Base-by-base conservation (phyloP, 129 eudicot genomes). In the Apium graveolens region DNA sequence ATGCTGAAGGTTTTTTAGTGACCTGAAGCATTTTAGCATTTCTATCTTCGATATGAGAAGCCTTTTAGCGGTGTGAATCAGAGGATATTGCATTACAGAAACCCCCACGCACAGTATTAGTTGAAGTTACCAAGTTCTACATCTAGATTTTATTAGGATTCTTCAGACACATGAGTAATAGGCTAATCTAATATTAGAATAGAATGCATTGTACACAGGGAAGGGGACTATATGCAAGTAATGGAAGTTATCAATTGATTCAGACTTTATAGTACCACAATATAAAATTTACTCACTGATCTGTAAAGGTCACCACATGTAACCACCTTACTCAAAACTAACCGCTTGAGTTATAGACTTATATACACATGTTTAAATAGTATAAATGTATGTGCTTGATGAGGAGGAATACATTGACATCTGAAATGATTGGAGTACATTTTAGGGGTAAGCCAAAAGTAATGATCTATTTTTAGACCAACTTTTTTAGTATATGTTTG, bases 401-500 rank as follows among this genome's bases (percentile, higher is more conserved):
- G 71, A 69, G n/a, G 32, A 80, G 72, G 83, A 86, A 65, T 77
- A 66, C 49, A 26, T 68, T 32, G 80, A 37, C 89, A 82, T 82
- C 82, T 82, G 86, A 83, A 85, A 73, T 82, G 83, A 78, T 82
- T 79, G 83, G 39, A 38, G 38, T 77, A 18, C 62, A 55, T 35
- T 70, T 73, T 81, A 76, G 46, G 45, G 45, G 75, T 29, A 77
- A 55, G 10, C 27, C 16, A 20, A 76, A 46, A 13, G 45, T 41
- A 29, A 66, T 78, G 78, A 78, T 81, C 76, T 60, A 34, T 76
- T 66, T 48, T 9, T 69, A 21, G 20, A 46, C 29, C 49, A 16
- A 48, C 17, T 21, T 60, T 57, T 49, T 49, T 49, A 49, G 17
- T 49, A 49, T 49, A 49, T 49, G 57, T 49, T 49, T 49, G 57